Percentiles rank a stretch among this genome's conserved stretches.
Conservation (phyloP, 2,329 filamentous ascomycete genomes). For the Fusarium nodosum region DNA sequence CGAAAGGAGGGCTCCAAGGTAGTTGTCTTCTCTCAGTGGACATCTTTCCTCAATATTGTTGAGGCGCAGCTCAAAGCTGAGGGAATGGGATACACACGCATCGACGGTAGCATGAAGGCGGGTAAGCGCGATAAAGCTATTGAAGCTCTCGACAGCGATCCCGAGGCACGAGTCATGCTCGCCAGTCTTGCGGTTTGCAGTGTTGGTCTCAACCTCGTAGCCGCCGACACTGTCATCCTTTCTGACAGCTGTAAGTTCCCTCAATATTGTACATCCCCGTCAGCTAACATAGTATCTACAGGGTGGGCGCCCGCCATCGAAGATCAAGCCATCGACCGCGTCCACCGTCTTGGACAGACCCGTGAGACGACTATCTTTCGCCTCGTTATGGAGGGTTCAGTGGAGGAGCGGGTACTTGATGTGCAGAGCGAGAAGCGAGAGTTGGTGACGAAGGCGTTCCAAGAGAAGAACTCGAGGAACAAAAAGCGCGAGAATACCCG, state of each 20-base stretch:
- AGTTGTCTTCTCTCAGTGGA: constrained; percentile 84
- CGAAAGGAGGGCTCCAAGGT: constrained; percentile 75
- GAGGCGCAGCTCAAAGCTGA: constrained; percentile 74
- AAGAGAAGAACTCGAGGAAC: constrained; percentile 70
- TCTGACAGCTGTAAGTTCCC: constrained; percentile 75
- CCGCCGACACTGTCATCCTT: constrained; percentile 87
- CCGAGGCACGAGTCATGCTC: constrained; percentile 79
- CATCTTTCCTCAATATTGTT: constrained; percentile 78
- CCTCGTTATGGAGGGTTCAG: constrained; percentile 81
- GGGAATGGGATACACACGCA: constrained; percentile 74
- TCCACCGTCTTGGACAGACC: constrained; percentile 87
- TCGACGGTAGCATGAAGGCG: constrained; percentile 85
- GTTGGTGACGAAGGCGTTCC: constrained; percentile 82
- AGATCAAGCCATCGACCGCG: constrained; percentile 90
- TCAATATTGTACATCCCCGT: background rate
- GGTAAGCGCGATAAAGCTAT: constrained; percentile 79
- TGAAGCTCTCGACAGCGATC: constrained; percentile 74
- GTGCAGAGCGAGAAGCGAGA: constrained; percentile 85
- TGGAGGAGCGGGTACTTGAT: constrained; percentile 84
- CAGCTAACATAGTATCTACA: constrained; percentile 38
- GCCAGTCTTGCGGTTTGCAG: constrained; percentile 86
- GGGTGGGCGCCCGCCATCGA: constrained; percentile 95
- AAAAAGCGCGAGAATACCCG: constrained; percentile 70
- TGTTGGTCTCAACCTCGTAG: constrained; percentile 87
- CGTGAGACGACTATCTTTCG: constrained; percentile 83